Base-by-base conservation (phyloP, 2,329 filamentous ascomycete species). In the Colletotrichum filicis region DNA sequence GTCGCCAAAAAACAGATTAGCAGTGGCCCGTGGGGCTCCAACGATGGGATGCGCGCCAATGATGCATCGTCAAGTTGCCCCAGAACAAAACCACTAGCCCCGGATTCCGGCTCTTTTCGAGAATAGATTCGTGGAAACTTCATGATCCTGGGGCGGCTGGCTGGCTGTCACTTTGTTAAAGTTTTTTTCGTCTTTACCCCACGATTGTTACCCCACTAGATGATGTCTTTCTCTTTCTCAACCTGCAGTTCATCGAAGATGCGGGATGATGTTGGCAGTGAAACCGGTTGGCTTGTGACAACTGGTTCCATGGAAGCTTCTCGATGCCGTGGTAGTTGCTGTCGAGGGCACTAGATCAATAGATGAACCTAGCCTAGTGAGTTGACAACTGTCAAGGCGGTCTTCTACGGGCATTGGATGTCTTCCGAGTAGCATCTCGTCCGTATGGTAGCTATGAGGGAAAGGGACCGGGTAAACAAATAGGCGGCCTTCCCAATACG, bases 41-140 rank as follows among this genome's bases (percentile, higher is more conserved):
- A 11, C n/a, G 26, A 19, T 19, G 60, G 19, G 42, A 62, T 32
- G 60, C 60, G 60, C 60, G 26, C 60, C 42, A 62, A 62, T 62
- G 59, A 19, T 19, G 32, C 42, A 22, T 30, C 12, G 35, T 42
- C 32, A 42, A 19, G 1, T 6, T 30, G 22, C 14, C 35, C 58
- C 12, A 22, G 16, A 24, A 28, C 22, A 42, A 37, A 42, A 37
- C 35, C 35, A 19, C 58, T 60, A 60, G 58, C 11, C 60, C 42
- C 60, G 28, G 60, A 24, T 32, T 6, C 32, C 14, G 6, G 28
- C 46, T n/a, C 28, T 30, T 28, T 63, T 59, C 32, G 32, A 59
- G 57, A 59, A 59, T 22, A 26, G 32, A 59, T 59, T 59, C 32
- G 30, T 59, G 57, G 57, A 59, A 37, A 37, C 8, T 24, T 42